Evolutionary conservation across 805 yeast species (phyloP), one percentile per base, ranked within the genome.

Genomic region (Ogataea paraovalis): DNA sequence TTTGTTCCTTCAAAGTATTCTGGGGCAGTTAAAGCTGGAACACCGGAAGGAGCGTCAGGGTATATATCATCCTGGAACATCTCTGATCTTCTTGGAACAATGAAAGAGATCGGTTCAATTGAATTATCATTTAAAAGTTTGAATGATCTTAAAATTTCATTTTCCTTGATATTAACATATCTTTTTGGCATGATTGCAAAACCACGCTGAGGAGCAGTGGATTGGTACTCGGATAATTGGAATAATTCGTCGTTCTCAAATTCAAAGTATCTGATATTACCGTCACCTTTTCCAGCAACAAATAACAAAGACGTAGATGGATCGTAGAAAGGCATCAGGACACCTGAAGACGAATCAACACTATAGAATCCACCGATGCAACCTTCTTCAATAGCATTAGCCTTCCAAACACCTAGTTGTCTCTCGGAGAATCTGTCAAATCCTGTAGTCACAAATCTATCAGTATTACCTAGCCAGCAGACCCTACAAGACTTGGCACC

Each of bases 271-370:
- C 97, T 87, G 60, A 94, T 88, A 66, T 92, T 94, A 59, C 98
- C 98, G 67, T 94, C 99, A 66, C 97, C 97, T 68, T 94, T 92
- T 57, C 99, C 99, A 28, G 96, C 98, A 51, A 94, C 72, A 62
- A 85, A 94, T 50, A 94, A 74, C 49, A 91, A 80, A 47, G 83
- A 80, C 40, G 87, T 90, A 32, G 86, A 78, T 23, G 80, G 86
- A 64, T 94, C 99, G 63, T 71, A 94, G 59, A 86, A 79, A 25
- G 99, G 99, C 79, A 94, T 86, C 66, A 91, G 72, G 38, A 94
- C 87, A 58, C 99, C 99, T 2, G 97, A 86, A 4, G 96, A 85
- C 21, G 95, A 79, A 64, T 95, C 99, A 42, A 94, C 77, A 37
- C 83, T 80, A 60, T 85, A 76, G 65, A 91, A 89, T 0, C 96